Base-by-base conservation (phyloP, 208 protist genomes). In the Leishmania tropica region DNA sequence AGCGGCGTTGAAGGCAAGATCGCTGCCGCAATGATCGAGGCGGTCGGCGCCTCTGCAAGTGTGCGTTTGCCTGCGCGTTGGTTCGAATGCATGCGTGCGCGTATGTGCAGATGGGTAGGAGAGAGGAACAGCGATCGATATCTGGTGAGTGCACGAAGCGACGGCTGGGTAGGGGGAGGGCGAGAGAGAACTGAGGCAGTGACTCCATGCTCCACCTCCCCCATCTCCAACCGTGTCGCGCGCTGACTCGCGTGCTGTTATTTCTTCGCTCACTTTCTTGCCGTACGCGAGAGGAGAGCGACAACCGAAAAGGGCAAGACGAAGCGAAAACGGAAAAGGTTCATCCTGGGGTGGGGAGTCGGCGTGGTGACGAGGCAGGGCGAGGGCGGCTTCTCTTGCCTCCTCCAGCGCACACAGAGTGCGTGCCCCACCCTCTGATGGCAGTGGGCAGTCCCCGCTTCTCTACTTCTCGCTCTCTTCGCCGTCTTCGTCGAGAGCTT, bases 101-200 rank as follows among this genome's bases (percentile, higher is more conserved):
- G 68, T 71, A 11, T 13, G 19, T 15, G 35, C 21, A 40, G 28
- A 15, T 31, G 71, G 3, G 47, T 11, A 37, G 24, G 11, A 47
- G 42, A 53, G 10, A n/a, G 21, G 1, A 21, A 40, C 24, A 13
- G 28, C 15, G 42, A n/a, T 45, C 64, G 31, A 24, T 42, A 70
- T 42, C 17, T 70, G 35, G 3, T 70, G 31, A 31, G 47, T 58
- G 71, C 31, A 7, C 47, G 28, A 71, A n/a, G 40, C 3, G 2
- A 68, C 31, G 28, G 71, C 85, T 68, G 76, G 53, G 58, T 31
- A 60, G 5, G 73, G 40, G 79, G 64, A n/a, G 53, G n/a, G 35
- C 13, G 40, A 31, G 35, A n/a, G 37, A 71, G 65, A 47, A 71
- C 3, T 64, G 58, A 31, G 28, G 58, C 58, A 3, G 28, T 17